phyloP scores from a whole-genome alignment of 208 protist species.

The Crithidia sp. region DNA sequence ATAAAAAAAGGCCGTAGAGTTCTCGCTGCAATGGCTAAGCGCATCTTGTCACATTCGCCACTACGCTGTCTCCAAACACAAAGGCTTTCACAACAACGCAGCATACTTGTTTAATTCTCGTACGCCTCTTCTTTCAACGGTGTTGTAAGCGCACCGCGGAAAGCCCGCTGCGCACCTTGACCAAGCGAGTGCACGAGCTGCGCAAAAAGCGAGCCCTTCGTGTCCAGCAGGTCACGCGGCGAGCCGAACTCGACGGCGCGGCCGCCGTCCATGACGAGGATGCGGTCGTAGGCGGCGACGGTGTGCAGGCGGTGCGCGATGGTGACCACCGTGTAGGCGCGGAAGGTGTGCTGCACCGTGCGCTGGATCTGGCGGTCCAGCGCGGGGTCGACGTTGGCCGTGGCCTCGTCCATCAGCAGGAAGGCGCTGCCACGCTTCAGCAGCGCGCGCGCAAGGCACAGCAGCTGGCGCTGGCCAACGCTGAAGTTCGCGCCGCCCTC shows the following conservation, averaged over 20 bases:
- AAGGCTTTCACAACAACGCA: background rate
- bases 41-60: too few relatives aligned
- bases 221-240: slow-evolving; percentile 16
- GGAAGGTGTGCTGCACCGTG: slow-evolving; percentile 53
- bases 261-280: slow-evolving; percentile 71
- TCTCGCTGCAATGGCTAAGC: too few relatives aligned
- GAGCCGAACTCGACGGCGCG: slow-evolving; percentile 27
- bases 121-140: background rate
- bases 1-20: too few relatives aligned
- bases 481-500: slow-evolving; percentile 76
- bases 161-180: slow-evolving; percentile 10
- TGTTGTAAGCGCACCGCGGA: background rate
- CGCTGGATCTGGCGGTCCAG: slow-evolving; percentile 64
- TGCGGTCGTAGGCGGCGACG: slow-evolving; percentile 62
- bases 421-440: slow-evolving; percentile 58
- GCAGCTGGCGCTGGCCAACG: slow-evolving; percentile 77
- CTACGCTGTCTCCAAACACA: too few relatives aligned
- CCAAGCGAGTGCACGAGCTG: slow-evolving; percentile 9
- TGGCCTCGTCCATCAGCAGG: slow-evolving; percentile 83
- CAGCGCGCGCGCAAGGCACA: slow-evolving; percentile 75
- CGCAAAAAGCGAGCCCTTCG: slow-evolving; percentile 5
- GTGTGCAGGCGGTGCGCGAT: slow-evolving; percentile 80
- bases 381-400: slow-evolving; percentile 64
- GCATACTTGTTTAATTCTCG: too few relatives aligned
- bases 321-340: slow-evolving; percentile 62